Percentiles rank a stretch among this genome's conserved stretches.
phyloP scores from a whole-genome alignment of 176 grass and related monocot genomes.

The sorghum (Sorghum bicolor) region Sorghum_bicolor_NCBIv3 NC_012872.2:20909501-20910000 shows the following conservation, averaged over 20 bases:
- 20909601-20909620: constrained; percentile 27
- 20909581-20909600: constrained; percentile 24
- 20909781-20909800: constrained; percentile 16
- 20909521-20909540: constrained; percentile 63
- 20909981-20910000: constrained; percentile 73
- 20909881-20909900: constrained; percentile 56
- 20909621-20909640: constrained; percentile 34
- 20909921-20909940: constrained; percentile 72
- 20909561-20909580: constrained; percentile 35
- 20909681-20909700: constrained; percentile 47
- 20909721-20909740: constrained; percentile 22
- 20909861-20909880: background rate
- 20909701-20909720: background rate
- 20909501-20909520: constrained; percentile 70
- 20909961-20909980: constrained; percentile 65
- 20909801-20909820: constrained; percentile 33
- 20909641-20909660: constrained; percentile 38
- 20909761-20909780: constrained; percentile 8
- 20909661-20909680: constrained; percentile 51
- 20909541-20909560: constrained; percentile 51
- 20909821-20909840: constrained; percentile 54
- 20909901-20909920: constrained; percentile 65
- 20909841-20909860: constrained; percentile 14
- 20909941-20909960: constrained; percentile 48
- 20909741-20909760: constrained; percentile 24